Conservation (phyloP, 2,329 filamentous ascomycete species). For the Trichoderma endophyticum region DNA sequence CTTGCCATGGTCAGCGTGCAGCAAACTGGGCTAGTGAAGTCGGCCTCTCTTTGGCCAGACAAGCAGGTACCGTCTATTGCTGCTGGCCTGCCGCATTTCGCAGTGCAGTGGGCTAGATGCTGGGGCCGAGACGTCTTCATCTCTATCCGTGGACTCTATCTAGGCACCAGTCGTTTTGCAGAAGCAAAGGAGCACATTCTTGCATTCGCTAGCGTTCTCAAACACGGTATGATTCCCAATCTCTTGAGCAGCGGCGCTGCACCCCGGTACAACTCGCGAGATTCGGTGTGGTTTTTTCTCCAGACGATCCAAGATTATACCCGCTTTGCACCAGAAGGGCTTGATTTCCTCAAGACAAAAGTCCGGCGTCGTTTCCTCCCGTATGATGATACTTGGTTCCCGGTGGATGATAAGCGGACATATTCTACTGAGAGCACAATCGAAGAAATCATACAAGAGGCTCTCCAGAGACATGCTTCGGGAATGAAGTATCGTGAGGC, state of each 20-base stretch:
- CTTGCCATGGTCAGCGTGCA: constrained; percentile 90
- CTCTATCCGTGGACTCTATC: constrained; percentile 83
- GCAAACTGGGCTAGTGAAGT: constrained; percentile 83
- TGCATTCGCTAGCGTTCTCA: constrained; percentile 91
- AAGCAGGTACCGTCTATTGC: constrained; percentile 83
- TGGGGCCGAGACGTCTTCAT: constrained; percentile 99
- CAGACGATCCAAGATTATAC: constrained; percentile 95
- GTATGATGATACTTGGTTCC: constrained; percentile 94
- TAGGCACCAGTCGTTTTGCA: constrained; percentile 82
- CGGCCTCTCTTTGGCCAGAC: constrained; percentile 83
- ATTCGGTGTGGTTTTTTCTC: constrained; percentile 97
- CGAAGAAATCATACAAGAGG: constrained; percentile 88
- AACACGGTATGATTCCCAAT: constrained; percentile 98
- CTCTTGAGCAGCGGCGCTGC: constrained; percentile 79
- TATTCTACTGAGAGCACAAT: constrained; percentile 83
- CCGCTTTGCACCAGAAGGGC: constrained; percentile 73
- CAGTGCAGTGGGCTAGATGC: constrained; percentile 89
- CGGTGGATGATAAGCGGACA: constrained; percentile 73
- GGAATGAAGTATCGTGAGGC: constrained; percentile 93
- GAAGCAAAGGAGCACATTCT: constrained; percentile 93
- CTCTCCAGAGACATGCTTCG: constrained; percentile 83
- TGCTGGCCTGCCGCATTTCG: constrained; percentile 90
- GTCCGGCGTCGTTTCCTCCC: constrained; percentile 85
- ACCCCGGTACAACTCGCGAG: constrained; percentile 91
- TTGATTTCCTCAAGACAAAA: constrained; percentile 68